phyloP scores from a whole-genome alignment of 139 green algal species.

The Chlamydomonas sp. region DNA sequence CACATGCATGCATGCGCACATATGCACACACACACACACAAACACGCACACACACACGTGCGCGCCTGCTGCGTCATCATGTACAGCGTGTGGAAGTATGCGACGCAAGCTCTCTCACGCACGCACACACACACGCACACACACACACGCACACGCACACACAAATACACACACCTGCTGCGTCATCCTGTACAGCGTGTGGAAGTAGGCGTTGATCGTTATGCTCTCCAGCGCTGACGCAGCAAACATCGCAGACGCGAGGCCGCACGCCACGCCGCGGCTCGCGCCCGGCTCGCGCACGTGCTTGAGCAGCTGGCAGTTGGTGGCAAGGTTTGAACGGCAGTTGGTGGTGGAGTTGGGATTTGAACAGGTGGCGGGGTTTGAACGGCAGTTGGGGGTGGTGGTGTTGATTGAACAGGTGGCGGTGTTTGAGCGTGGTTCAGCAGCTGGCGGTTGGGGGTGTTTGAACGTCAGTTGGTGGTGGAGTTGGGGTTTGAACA shows the following conservation, averaged over 20 bases:
- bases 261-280: background rate
- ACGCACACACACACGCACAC: background rate
- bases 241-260: slow-evolving; percentile 37
- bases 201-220: slow-evolving; percentile 76
- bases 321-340: background rate
- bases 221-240: slow-evolving; percentile 56
- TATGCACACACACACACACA: no score
- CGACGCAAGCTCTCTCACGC: background rate
- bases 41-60: no score
- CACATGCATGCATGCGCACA: no score
- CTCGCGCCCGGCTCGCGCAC: background rate
- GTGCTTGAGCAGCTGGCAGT: background rate
- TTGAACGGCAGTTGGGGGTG: no score
- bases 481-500: no score
- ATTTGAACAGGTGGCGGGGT: no score
- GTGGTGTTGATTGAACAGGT: no score
- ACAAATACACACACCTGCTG: slow-evolving; percentile 56
- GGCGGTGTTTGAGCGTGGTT: no score
- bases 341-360: no score
- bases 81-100: background rate
- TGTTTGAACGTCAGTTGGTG: no score
- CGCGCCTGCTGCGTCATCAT: background rate
- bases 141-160: background rate
- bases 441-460: no score
- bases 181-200: slow-evolving; percentile 69